Conservation (phyloP, 306 rosid species). For the Cicer pinnatifidum region DNA sequence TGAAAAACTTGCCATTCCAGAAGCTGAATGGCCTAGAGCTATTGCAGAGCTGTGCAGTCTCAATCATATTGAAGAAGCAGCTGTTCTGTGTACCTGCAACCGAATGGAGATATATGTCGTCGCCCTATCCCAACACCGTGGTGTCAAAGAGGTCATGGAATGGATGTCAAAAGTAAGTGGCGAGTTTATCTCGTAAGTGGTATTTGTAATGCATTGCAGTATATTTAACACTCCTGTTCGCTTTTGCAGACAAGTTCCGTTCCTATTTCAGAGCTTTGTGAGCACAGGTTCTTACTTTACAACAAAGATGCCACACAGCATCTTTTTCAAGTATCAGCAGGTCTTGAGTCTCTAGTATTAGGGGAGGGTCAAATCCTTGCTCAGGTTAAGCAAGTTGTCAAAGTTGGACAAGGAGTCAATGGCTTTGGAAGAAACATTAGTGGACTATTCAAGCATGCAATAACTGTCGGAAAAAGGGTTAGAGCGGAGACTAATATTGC, state of each 20-base stretch:
- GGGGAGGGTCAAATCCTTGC: slow-evolving; percentile 99
- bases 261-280: slow-evolving; percentile 81
- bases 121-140: slow-evolving; percentile 95
- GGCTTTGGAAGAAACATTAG: slow-evolving; percentile 97
- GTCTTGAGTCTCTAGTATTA: slow-evolving; percentile 96
- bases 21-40: slow-evolving; percentile 99
- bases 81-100: slow-evolving; percentile 97
- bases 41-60: slow-evolving; percentile 87
- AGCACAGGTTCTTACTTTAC: slow-evolving; percentile 83
- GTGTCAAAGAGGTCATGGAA: slow-evolving; percentile 95
- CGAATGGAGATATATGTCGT: slow-evolving; percentile 99
- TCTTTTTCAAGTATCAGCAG: slow-evolving; percentile 92
- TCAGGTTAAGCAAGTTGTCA: slow-evolving; percentile 98
- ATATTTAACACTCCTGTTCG: slow-evolving; percentile 12
- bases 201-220: slow-evolving; percentile 11
- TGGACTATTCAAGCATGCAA: slow-evolving; percentile 96
- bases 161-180: slow-evolving; percentile 93
- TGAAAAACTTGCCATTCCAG: slow-evolving; percentile 95
- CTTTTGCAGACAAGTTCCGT: slow-evolving; percentile 85
- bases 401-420: slow-evolving; percentile 92
- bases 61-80: slow-evolving; percentile 98
- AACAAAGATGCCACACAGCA: slow-evolving; percentile 93
- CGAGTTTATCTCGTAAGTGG: slow-evolving; percentile 10
- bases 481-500: slow-evolving; percentile 97
- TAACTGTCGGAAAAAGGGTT: slow-evolving; percentile 96